phyloP scores from a whole-genome alignment of 2,329 filamentous ascomycete genomes.

The Nannizziopsis arthrosporioides region DNA sequence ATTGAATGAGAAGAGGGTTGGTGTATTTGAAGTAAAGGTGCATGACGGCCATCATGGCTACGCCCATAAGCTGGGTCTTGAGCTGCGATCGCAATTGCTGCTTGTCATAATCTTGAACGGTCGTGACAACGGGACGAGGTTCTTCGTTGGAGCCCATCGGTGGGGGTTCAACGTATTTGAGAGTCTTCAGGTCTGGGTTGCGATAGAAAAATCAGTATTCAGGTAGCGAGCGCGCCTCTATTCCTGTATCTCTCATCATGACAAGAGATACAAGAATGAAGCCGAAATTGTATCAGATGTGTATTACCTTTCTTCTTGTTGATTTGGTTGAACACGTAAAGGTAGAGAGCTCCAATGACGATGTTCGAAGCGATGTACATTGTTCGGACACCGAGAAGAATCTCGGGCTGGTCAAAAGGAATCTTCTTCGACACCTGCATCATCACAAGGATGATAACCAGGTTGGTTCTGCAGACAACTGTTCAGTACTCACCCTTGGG shows the following conservation, averaged over 20 bases:
- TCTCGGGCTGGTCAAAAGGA: conserved; percentile 77
- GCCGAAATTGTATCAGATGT: not conserved
- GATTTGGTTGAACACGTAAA: conserved; percentile 74
- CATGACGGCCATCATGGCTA: conserved; percentile 98
- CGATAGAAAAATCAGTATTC: not conserved
- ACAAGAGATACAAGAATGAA: not conserved
- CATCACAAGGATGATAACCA: conserved; percentile 90
- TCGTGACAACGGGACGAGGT: conserved; percentile 91
- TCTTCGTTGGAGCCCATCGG: conserved; percentile 89
- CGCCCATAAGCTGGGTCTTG: conserved; percentile 86
- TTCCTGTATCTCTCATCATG: not conserved
- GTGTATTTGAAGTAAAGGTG: conserved; percentile 99
- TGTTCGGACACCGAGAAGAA: conserved; percentile 52
- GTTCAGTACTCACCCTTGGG: conserved; percentile 11
- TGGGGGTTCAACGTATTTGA: conserved; percentile 96
- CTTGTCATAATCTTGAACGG: conserved; percentile 87
- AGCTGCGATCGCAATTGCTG: conserved; percentile 72
- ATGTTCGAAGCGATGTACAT: conserved; percentile 62
- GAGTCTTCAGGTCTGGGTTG: conserved; percentile 71
- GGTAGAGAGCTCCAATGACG: conserved; percentile 71
- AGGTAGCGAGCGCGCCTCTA: not conserved
- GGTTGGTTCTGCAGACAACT: conserved; percentile 57
- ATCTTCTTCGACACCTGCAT: conserved; percentile 97
- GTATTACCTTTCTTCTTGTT: conserved; percentile 93
- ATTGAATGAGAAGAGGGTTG: conserved; percentile 97